Base-by-base conservation (phyloP, 1,139 yeast species). In the Entelexis paramagnoliae region DNA sequence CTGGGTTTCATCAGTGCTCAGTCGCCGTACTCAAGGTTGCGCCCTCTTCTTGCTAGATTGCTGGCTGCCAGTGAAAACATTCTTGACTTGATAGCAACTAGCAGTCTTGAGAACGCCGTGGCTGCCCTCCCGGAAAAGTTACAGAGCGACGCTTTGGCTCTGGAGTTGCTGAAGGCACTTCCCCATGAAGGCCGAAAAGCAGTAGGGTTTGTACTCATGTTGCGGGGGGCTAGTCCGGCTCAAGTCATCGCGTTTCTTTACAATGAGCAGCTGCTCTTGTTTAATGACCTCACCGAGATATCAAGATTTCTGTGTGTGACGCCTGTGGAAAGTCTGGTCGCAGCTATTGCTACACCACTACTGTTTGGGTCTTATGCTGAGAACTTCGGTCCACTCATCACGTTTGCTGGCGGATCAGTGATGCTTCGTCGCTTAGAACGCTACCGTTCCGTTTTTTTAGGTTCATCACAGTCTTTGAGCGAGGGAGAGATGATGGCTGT, bases 1-100 rank as follows among this genome's bases (percentile, higher is more conserved):
- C n/a, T 13, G 13, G 16, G 22, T 7, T 41, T 33, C 16, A 17
- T 33, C 2, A 8, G 7, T 8, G 32, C 9, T 14, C 52, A 52
- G 39, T 50, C 55, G 2, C 39, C 33, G 16, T 46, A 38, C 22
- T 42, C 52, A 2, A 29, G 47, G 16, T 33, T 51, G 8, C 48
- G 51, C 2, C 16, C 33, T 17, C 16, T 20, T 2, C 7, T 44
- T 24, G 32, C 47, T 2, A 8, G 9, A 4, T 10, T 44, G n/a
- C 5, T 33, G 20, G 3, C 17, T 5, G 14, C 10, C 2, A 11
- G n/a, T 6, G 6, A 16, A 10, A 35, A 41, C 11, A 5, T 41
- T 11, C 9, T 29, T 9, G 34, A 29, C 26, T 4, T 41, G 34
- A 14, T 41, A 3, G 9, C 22, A 4, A 10, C 11, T 2, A 41